These are phyloP conservation scores for Mycosphaerella arachidis DNA, from an alignment of 2,329 filamentous ascomycete genomes.

Conservation along the genomic window DNA sequence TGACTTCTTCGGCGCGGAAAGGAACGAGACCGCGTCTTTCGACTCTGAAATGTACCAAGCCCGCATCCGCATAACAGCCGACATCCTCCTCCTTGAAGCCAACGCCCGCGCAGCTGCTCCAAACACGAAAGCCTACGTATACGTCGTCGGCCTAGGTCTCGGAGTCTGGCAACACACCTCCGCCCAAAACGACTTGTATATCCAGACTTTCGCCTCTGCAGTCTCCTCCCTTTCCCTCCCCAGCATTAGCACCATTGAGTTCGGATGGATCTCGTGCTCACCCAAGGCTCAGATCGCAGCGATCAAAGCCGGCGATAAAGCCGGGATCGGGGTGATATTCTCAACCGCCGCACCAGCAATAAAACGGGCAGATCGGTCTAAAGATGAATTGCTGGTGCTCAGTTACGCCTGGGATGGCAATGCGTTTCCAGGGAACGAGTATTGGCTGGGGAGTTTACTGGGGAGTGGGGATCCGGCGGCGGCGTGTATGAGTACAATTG, in stretches of 20 bases:
- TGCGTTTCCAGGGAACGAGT: slow-evolving; percentile 34
- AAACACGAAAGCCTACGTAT: slow-evolving; percentile 25
- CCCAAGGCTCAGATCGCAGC: slow-evolving; percentile 4
- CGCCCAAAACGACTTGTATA: slow-evolving; percentile 23
- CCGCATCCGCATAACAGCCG: slow-evolving; percentile 28
- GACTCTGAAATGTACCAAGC: slow-evolving; percentile 25
- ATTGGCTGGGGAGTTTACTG: slow-evolving; percentile 28
- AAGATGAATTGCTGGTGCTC: slow-evolving; percentile 26
- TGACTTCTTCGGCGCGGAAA: slow-evolving; percentile 19
- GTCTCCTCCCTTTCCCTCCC: slow-evolving; percentile 19
- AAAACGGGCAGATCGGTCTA: slow-evolving; percentile 19
- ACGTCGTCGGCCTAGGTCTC: slow-evolving; percentile 32
- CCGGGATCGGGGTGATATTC: slow-evolving; percentile 26
- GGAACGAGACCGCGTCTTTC: slow-evolving; percentile 10
- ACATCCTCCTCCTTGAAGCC: slow-evolving; percentile 31
- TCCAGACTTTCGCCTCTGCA: slow-evolving; percentile 24
- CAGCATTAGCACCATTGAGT: slow-evolving; percentile 27
- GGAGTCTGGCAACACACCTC: slow-evolving; percentile 31
- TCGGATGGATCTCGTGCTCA: slow-evolving; percentile 26
- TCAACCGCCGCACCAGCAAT: slow-evolving; percentile 28
- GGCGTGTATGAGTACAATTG: slow-evolving; percentile 33
- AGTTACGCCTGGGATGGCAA: slow-evolving; percentile 36
- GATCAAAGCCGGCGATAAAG: slow-evolving; percentile 5
- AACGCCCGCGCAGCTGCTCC: slow-evolving; percentile 18
- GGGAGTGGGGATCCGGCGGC: slow-evolving; percentile 32